Base-by-base conservation (phyloP, 2,329 filamentous ascomycete genomes). In the Mycosphaerella arachidis region DNA sequence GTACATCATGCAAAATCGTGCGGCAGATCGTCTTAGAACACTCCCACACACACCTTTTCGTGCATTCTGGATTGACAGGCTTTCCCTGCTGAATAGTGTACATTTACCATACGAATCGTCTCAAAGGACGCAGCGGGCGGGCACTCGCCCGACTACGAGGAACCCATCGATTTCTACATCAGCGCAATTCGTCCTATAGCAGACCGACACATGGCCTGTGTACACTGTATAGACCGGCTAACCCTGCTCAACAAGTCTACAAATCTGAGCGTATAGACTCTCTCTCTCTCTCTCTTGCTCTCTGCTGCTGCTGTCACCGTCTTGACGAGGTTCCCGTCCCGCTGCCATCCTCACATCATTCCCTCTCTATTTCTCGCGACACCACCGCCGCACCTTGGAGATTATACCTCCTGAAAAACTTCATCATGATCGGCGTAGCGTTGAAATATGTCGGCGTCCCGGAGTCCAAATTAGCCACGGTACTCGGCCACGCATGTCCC, bases 361-460 rank as follows among this genome's bases (percentile, higher is more conserved):
- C n/a, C n/a, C n/a, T n/a, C n/a, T n/a, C n/a, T n/a, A n/a, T n/a
- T n/a, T 43, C 37, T 6, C 12, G 12, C 46, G 9, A 7, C 18
- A 30, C 13, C 20, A 3, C 5, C 18, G 12, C 9, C 12, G 10
- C 6, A 4, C 12, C 46, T 2, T 43, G 9, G 29, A 57, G 29
- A 2, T 13, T n/a, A 43, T 52, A 43, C 45, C 18, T 51, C 46
- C 3, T 46, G 45, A 52, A 52, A 7, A 35, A 57, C n/a, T 51
- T 30, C 55, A 51, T 51, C 33, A 57, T 50, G 48, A 45, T 12
- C n/a, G 10, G 10, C 55, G 55, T 57, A n/a, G 30, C 55, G n/a
- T 52, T 51, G 20, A 52, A 57, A 52, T 52, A 57, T 6, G 46
- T 57, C 31, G 30, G 6, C 13, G 12, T 57, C 6, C 31, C n/a